Conservation (phyloP, 1,139 yeast species). For the Pichia sp. region DNA sequence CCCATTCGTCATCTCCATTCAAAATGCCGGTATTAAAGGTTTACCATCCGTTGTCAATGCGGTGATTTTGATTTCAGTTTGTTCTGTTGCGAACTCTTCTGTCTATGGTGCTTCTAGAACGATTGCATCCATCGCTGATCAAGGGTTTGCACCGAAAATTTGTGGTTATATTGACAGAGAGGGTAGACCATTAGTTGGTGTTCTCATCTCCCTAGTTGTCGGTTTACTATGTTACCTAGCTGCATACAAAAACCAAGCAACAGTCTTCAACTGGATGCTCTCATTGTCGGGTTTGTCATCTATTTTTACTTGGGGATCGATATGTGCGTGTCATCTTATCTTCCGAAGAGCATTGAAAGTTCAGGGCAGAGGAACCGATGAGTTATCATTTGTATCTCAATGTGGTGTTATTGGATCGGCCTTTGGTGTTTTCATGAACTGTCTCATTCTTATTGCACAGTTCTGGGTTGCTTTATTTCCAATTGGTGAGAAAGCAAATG, state of each 20-base stretch:
- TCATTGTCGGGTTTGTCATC: slow-evolving; percentile 82
- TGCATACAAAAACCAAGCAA: slow-evolving; percentile 55
- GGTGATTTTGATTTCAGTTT: slow-evolving; percentile 61
- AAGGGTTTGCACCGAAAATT: slow-evolving; percentile 71
- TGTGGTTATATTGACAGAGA: slow-evolving; percentile 66
- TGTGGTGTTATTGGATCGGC: slow-evolving; percentile 66
- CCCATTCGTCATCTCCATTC: slow-evolving; percentile 71
- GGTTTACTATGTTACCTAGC: slow-evolving; percentile 72
- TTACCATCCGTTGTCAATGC: slow-evolving; percentile 68
- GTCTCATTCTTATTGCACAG: slow-evolving; percentile 67
- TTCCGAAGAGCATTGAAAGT: slow-evolving; percentile 66
- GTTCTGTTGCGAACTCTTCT: slow-evolving; percentile 71
- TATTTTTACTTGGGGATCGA: slow-evolving; percentile 78
- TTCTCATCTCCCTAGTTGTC: slow-evolving; percentile 45
- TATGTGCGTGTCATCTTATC: slow-evolving; percentile 68
- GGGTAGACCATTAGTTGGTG: slow-evolving; percentile 71
- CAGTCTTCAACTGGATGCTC: slow-evolving; percentile 72
- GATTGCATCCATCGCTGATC: slow-evolving; percentile 71
- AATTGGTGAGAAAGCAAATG: slow-evolving; percentile 47
- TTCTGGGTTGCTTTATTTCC: slow-evolving; percentile 69
- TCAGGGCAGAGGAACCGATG: slow-evolving; percentile 59
- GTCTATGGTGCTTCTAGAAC: slow-evolving; percentile 79
- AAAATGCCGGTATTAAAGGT: slow-evolving; percentile 48
- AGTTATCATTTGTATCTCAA: slow-evolving; percentile 62
- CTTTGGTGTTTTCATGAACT: slow-evolving; percentile 54